A percentile compares a stretch with the other conserved stretches of the same genome.
Conservation (phyloP, 495 filamentous ascomycete species). For the Penicillium antarcticum region DNA sequence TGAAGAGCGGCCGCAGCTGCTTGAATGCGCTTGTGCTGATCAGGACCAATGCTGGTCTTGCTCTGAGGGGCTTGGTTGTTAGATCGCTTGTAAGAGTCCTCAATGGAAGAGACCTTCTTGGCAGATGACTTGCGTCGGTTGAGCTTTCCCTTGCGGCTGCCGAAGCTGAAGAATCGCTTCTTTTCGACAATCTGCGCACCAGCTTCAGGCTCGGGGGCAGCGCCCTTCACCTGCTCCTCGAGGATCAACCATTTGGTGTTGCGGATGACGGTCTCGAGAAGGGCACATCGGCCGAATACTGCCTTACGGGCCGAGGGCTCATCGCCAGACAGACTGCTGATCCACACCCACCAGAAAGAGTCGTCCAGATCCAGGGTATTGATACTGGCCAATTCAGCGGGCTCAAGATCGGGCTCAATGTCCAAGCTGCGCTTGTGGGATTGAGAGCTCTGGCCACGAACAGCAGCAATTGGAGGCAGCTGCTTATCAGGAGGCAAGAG, state of each 20-base stretch:
- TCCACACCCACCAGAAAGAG: slow-evolving; percentile 99
- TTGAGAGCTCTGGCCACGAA: slow-evolving; percentile 79
- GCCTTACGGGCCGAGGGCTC: slow-evolving; percentile 82
- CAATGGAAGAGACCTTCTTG: slow-evolving; percentile 45
- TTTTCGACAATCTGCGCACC: slow-evolving; percentile 91
- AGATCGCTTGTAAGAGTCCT: slow-evolving; percentile 49
- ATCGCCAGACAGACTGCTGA: slow-evolving; percentile 89
- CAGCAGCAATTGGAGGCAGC: slow-evolving; percentile 71
- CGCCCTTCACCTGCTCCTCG: slow-evolving; percentile 95
- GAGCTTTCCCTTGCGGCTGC: slow-evolving; percentile 63
- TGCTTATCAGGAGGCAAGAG: slow-evolving; percentile 89
- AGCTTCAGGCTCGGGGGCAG: slow-evolving; percentile 77
- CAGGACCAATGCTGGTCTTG: slow-evolving; percentile 85
- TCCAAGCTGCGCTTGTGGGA: slow-evolving; percentile 73
- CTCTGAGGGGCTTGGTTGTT: slow-evolving; percentile 56
- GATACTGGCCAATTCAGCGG: slow-evolving; percentile 92
- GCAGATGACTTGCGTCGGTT: slow-evolving; percentile 65
- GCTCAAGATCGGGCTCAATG: slow-evolving; percentile 66
- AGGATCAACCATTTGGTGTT: slow-evolving; percentile 87
- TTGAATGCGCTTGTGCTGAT: slow-evolving; percentile 90
- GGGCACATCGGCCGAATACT: slow-evolving; percentile 88
- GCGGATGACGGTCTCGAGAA: slow-evolving; percentile 81
- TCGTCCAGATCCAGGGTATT: slow-evolving; percentile 84
- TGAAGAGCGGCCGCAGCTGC: slow-evolving; percentile 81
- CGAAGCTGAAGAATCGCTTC: slow-evolving; percentile 85